phyloP scores from a whole-genome alignment of 768 basidiomycete genomes.

The Auriscalpium orientale region DNA sequence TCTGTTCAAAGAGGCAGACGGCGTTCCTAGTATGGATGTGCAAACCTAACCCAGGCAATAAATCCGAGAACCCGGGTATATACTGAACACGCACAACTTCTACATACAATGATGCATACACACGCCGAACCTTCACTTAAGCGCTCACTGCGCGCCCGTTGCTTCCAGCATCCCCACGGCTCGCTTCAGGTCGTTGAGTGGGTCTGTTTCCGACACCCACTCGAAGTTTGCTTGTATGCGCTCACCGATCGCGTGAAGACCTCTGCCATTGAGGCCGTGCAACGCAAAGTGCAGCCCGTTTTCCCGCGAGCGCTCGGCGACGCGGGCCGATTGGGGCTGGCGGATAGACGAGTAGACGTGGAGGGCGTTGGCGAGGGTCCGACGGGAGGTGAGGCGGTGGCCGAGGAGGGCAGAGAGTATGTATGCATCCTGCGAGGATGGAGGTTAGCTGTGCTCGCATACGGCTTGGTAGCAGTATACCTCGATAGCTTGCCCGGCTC shows the following conservation, averaged over 20 bases:
- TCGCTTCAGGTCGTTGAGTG: not conserved
- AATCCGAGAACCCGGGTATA: too few species aligned
- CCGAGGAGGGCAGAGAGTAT: constrained; percentile 34
- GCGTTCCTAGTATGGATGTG: too few species aligned
- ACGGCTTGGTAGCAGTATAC: constrained; percentile 17
- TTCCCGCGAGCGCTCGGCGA: constrained; percentile 20
- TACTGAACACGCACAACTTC: too few species aligned
- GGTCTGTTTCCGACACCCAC: constrained; percentile 6
- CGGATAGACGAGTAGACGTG: constrained; percentile 25
- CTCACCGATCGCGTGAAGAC: not conserved
- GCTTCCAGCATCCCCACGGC: not conserved
- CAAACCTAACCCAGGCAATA: too few species aligned
- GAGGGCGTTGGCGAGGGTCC: constrained; percentile 18
- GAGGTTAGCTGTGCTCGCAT: too few species aligned
- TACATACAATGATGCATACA: too few species aligned
- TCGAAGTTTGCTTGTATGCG: constrained; percentile 7
- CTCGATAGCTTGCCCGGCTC: constrained; percentile 38
- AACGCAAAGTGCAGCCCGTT: constrained; percentile 23
- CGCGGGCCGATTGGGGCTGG: constrained; percentile 21
- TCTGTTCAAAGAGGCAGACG: too few species aligned
- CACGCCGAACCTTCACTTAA: too few species aligned
- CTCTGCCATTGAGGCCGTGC: not conserved
- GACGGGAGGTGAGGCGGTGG: constrained; percentile 25
- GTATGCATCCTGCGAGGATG: constrained; percentile 26
- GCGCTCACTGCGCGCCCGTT: not conserved